Conservation (phyloP, 2,329 filamentous ascomycete genomes). For the Cytospora piceae region DNA sequence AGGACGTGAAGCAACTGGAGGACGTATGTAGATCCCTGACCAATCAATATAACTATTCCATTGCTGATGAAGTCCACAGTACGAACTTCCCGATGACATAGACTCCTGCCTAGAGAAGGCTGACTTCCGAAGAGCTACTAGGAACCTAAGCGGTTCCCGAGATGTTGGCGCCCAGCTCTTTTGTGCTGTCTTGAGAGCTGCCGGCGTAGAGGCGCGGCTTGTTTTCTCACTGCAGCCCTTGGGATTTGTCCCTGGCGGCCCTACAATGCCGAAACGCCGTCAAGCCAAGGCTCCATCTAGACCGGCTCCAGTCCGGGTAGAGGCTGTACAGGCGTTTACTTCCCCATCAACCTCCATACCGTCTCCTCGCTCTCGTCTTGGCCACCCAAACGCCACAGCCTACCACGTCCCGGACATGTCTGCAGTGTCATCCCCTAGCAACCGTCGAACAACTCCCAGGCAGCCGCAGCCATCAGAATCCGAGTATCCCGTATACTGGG, state of each 20-base stretch:
- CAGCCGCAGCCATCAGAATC: slow-evolving; percentile 65
- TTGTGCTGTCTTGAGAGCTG: slow-evolving; percentile 81
- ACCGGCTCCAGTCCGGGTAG: slow-evolving; percentile 12
- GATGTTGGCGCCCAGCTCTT: slow-evolving; percentile 91
- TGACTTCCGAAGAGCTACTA: slow-evolving; percentile 76
- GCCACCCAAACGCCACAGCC: slow-evolving; percentile 58
- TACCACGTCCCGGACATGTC: slow-evolving; percentile 53
- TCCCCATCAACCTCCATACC: slow-evolving; percentile 37
- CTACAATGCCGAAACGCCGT: slow-evolving; percentile 49
- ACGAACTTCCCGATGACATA: slow-evolving; percentile 61
- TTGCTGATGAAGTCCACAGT: slow-evolving; percentile 45
- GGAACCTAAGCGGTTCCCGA: slow-evolving; percentile 74
- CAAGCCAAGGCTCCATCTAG: slow-evolving; percentile 40
- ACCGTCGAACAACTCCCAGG: slow-evolving; percentile 39
- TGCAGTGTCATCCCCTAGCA: slow-evolving; percentile 42
- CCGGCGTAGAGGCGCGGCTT: slow-evolving; percentile 79
- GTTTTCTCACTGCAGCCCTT: slow-evolving; percentile 90
- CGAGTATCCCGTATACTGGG: slow-evolving; percentile 85
- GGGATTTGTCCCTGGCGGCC: slow-evolving; percentile 63
- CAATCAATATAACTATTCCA: background rate
- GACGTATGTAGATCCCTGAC: slow-evolving; percentile 48
- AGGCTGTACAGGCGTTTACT: slow-evolving; percentile 30
- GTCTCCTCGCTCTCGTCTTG: slow-evolving; percentile 53
- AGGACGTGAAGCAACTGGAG: slow-evolving; percentile 63
- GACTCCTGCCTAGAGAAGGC: slow-evolving; percentile 70